phyloP scores from a whole-genome alignment of 495 filamentous ascomycete species.

The Penicillium alfredii region DNA sequence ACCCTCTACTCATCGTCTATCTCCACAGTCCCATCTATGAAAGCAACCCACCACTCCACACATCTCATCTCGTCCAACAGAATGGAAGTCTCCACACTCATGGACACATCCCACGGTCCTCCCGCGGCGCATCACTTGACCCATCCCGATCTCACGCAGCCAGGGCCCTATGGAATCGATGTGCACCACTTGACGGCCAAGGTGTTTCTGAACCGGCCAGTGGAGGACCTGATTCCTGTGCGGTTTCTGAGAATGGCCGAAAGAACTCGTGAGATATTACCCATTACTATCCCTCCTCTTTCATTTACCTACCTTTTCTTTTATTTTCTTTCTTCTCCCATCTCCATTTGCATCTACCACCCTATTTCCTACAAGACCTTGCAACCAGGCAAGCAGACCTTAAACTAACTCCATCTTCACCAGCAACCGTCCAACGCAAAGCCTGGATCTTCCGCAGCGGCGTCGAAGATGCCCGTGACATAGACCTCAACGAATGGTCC shows the following conservation, averaged over 20 bases:
- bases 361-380: no score
- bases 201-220: slow-evolving; percentile 16
- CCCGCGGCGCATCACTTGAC: not conserved
- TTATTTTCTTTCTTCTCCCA: no score
- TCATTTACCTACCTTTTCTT: not conserved
- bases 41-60: no score
- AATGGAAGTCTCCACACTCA: no score
- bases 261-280: slow-evolving; percentile 11
- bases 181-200: slow-evolving; percentile 23
- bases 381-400: no score
- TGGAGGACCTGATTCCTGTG: slow-evolving; percentile 20
- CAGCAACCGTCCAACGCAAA: slow-evolving; percentile 16
- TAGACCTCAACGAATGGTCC: slow-evolving; percentile 22
- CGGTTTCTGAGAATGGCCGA: slow-evolving; percentile 19
- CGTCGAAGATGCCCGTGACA: slow-evolving; percentile 12
- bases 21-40: no score
- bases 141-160: not conserved
- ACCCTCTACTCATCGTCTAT: no score
- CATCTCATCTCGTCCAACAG: no score
- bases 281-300: not conserved
- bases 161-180: slow-evolving; percentile 2
- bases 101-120: not conserved
- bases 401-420: not conserved
- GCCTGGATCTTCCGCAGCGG: slow-evolving; percentile 25
- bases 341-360: not conserved